Base-by-base conservation (phyloP, 768 basidiomycete species). In the Arthromyces matolae region DNA sequence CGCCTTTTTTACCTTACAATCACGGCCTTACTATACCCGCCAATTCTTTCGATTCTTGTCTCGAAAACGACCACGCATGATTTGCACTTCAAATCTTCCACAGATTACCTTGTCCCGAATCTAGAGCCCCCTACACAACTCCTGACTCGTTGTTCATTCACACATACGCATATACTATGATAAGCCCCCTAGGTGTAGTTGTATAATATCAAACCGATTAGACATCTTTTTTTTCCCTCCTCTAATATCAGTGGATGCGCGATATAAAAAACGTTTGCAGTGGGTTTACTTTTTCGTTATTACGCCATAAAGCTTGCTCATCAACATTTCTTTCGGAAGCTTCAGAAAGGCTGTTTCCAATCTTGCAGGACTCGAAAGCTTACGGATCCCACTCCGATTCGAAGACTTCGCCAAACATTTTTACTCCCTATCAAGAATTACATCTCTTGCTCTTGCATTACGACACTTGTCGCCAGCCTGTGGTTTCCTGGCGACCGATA, bases 1-100 rank as follows among this genome's bases (percentile, higher is more conserved):
- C 56, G 46, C 59, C 54, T 59, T n/a, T 25, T 54, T 54, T 63
- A 65, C 54, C 56, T 57, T 65, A 62, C 56, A 50, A 49, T 44
- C 50, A 52, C 58, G 57, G 55, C 56, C 27, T 51, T 50, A 33
- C 36, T 50, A 53, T 56, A 56, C 50, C 50, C 57, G 39, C 35
- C 51, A 37, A 41, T 49, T 44, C 53, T 50, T 31, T 45, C n/a
- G n/a, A n/a, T n/a, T n/a, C n/a, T 40, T 48, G 50, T 28, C 53
- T 29, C n/a, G 47, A 43, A 45, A 51, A 37, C 48, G 43, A 51
- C 45, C 39, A 33, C 32, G 35, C 51, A 45, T 32, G 32, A 23
- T 28, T 14, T 52, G 43, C 33, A 22, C 51, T 50, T 46, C 38
- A 39, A 38, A 33, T 47, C 48, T 14, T 43, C 41, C 34, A 27